Percentiles rank a stretch among this genome's conserved stretches.
phyloP scores from a whole-genome alignment of 371 early-diverging fungal species.

The Mortierella sp. region DNA sequence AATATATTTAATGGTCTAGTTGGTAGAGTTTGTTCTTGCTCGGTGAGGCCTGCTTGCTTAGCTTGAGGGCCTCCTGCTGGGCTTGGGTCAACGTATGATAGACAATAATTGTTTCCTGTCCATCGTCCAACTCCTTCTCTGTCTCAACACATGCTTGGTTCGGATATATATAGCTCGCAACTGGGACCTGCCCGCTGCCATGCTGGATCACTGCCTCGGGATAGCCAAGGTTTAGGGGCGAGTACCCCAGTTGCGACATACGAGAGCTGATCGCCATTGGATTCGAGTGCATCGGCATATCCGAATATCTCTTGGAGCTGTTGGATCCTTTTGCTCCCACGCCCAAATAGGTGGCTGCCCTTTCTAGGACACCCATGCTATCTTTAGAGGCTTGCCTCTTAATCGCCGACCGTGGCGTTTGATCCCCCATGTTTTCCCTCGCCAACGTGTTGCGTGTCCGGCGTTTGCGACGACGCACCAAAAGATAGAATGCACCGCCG shows the following conservation, averaged over 20 bases:
- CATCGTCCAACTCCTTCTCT: slow-evolving; percentile 35
- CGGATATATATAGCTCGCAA: slow-evolving; percentile 48
- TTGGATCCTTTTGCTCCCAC: slow-evolving; percentile 5
- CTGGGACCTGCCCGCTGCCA: slow-evolving; percentile 44
- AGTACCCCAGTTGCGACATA: slow-evolving; percentile 47
- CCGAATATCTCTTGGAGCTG: slow-evolving; percentile 40
- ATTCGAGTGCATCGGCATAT: slow-evolving; percentile 43
- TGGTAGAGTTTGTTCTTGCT: slow-evolving; percentile 29
- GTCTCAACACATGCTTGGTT: slow-evolving; percentile 55
- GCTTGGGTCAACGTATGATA: slow-evolving; percentile 49
- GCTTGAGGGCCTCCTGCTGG: slow-evolving; percentile 50
- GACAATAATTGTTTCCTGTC: slow-evolving; percentile 43
- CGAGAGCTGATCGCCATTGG: slow-evolving; percentile 33
- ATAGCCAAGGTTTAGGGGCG: slow-evolving; percentile 44
- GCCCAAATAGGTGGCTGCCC: slow-evolving; percentile 15
- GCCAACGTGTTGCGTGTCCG: slow-evolving; percentile 48
- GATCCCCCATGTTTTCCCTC: slow-evolving; percentile 35
- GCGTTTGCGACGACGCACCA: slow-evolving; percentile 40
- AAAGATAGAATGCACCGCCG: slow-evolving; percentile 30
- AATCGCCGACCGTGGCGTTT: slow-evolving; percentile 39
- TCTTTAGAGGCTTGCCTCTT: slow-evolving; percentile 14
- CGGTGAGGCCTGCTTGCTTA: slow-evolving; percentile 26
- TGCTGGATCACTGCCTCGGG: slow-evolving; percentile 47
- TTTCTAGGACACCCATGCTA: slow-evolving; percentile 18
- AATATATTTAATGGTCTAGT: slow-evolving; percentile 18